These are phyloP conservation scores for Trichoderma endophyticum DNA, from an alignment of 2,329 filamentous ascomycete species.

Conservation along the genomic window DNA sequence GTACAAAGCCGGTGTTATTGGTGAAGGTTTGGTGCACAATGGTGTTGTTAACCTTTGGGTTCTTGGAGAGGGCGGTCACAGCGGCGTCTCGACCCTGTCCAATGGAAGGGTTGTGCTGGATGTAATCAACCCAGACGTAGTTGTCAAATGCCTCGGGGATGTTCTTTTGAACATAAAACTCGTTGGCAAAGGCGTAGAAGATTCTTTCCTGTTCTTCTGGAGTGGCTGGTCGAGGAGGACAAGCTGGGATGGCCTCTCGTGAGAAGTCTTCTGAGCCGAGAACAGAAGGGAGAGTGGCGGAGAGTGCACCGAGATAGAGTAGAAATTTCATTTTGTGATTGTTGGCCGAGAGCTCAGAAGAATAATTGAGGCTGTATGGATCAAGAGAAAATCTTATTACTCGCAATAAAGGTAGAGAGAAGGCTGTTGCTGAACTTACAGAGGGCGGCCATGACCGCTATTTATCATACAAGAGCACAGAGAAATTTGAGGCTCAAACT, in stretches of 20 bases:
- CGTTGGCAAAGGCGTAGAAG: not conserved
- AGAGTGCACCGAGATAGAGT: not conserved
- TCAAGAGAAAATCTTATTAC: not conserved
- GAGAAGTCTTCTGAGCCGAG: not conserved
- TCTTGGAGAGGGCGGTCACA: not conserved
- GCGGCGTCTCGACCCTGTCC: slow-evolving; percentile 6
- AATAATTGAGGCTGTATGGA: not conserved
- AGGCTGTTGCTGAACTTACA: not conserved
- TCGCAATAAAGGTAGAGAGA: not conserved
- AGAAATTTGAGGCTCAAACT: not conserved
- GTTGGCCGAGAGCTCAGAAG: not conserved
- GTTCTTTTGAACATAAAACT: not conserved
- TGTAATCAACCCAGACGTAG: slow-evolving; percentile 8
- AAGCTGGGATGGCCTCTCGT: not conserved
- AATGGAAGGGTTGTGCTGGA: slow-evolving; percentile 2
- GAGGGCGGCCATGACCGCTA: not conserved
- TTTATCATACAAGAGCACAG: not conserved
- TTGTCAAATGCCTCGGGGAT: not conserved
- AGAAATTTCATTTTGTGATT: not conserved
- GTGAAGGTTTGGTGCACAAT: not conserved
- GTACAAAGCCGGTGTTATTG: not conserved
- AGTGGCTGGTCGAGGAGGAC: not conserved
- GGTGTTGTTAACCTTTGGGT: not conserved
- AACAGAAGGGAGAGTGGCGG: not conserved
- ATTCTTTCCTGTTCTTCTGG: not conserved